Evolutionary conservation across 2,329 filamentous ascomycete genomes (phyloP).

Genomic region (Colletotrichum tamarilloi): DNA sequence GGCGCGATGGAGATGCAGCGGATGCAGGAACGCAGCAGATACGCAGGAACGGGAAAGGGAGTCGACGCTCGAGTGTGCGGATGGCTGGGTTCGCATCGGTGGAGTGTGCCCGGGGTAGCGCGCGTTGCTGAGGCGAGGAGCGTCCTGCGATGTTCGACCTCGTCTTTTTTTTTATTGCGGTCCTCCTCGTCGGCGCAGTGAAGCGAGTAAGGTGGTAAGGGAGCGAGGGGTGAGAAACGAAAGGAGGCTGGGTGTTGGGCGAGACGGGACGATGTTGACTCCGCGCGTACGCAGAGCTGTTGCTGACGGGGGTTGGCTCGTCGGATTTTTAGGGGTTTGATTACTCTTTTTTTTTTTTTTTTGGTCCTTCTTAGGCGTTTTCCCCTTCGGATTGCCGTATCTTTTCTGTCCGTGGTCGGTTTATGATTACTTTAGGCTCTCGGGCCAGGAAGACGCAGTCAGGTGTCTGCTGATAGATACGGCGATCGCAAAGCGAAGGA

Average conservation of each 20-base stretch:
- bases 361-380: not conserved
- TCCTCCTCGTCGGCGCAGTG: conserved; percentile 33
- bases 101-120: conserved; percentile 43
- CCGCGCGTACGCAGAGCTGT: conserved; percentile 28
- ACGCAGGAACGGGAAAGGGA: conserved; percentile 43
- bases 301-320: conserved; percentile 34
- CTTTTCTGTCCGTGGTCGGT: conserved; percentile 18
- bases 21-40: conserved; percentile 35
- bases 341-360: conserved; percentile 7
- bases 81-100: conserved; percentile 59
- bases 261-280: conserved; percentile 30
- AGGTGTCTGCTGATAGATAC: conserved; percentile 3
- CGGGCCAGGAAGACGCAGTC: conserved; percentile 1
- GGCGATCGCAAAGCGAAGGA: not conserved
- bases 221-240: conserved; percentile 29
- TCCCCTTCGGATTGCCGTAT: conserved; percentile 6
- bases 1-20: conserved; percentile 28
- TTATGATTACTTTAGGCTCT: conserved; percentile 27
- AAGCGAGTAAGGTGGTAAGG: conserved; percentile 32
- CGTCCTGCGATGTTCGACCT: conserved; percentile 47
- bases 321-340: conserved; percentile 24
- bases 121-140: conserved; percentile 40
- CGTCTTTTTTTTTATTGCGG: conserved; percentile 49
- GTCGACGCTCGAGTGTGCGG: conserved; percentile 49
- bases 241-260: conserved; percentile 31